Evolutionary conservation across 257 asterid genomes (phyloP).

Genomic region (Capsicum baccatum): DNA sequence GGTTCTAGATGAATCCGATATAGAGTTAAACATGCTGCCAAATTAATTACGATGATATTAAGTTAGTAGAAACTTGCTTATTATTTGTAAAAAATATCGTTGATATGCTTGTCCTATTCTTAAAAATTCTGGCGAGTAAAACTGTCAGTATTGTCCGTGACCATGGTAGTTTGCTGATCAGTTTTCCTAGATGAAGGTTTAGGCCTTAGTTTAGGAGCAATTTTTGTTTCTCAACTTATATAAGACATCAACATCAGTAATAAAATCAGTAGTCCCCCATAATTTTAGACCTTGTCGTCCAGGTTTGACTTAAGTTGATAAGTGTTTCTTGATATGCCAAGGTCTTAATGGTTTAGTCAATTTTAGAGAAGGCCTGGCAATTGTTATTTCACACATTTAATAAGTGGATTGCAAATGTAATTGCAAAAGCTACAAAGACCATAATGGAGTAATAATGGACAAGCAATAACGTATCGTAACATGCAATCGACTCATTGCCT

Average conservation of each 20-base stretch:
- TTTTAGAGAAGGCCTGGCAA: neutral
- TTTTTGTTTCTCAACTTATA: neutral
- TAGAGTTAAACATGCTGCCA: constrained; percentile 10
- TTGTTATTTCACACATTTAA: constrained; percentile 52
- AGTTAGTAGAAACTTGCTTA: neutral
- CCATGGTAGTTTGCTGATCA: too few species aligned
- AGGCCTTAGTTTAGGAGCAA: constrained; percentile 6
- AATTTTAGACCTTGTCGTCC: neutral
- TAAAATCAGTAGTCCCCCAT: neutral
- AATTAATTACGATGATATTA: neutral
- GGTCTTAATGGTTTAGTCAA: neutral
- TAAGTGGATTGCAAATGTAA: constrained; percentile 96
- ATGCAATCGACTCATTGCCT: too few species aligned
- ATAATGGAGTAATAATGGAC: constrained; percentile 65
- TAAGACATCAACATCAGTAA: neutral
- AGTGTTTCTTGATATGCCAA: neutral
- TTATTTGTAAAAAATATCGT: neutral
- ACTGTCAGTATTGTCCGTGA: too few species aligned
- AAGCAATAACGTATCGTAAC: too few species aligned
- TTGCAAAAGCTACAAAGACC: constrained; percentile 77
- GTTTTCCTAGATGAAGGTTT: too few species aligned
- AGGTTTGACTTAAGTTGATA: neutral
- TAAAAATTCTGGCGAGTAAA: neutral
- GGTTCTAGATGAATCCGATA: constrained; percentile 45
- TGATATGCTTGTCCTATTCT: neutral